Conservation (phyloP, 345 rosid species). For the Citrus mangshanensis region DNA sequence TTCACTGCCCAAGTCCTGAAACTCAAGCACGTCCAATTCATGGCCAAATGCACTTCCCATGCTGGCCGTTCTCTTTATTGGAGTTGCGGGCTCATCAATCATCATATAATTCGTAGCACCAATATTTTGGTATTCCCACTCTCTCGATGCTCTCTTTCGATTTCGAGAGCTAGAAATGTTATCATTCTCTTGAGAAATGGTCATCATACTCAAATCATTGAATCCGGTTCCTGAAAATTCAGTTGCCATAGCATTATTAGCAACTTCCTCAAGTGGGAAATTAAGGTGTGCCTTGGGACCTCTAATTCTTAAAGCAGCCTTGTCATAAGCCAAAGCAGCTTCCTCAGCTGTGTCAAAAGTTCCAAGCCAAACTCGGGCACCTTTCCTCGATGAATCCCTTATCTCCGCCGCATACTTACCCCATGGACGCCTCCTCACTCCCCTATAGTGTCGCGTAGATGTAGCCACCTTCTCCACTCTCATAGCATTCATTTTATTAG, state of each 20-base stretch:
- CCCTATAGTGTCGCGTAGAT: conserved; percentile 54
- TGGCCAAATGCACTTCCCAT: conserved; percentile 23
- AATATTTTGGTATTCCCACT: conserved; percentile 21
- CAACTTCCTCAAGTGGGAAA: conserved; percentile 57
- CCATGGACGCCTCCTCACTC: conserved; percentile 86
- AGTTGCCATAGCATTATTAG: conserved; percentile 35
- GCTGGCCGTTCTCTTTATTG: conserved; percentile 28
- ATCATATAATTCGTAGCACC: background rate
- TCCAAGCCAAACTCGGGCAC: conserved; percentile 85
- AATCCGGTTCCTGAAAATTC: conserved; percentile 16
- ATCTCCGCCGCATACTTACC: conserved; percentile 91
- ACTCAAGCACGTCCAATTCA: conserved; percentile 45
- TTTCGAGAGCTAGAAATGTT: conserved; percentile 1
- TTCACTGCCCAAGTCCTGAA: conserved; percentile 74
- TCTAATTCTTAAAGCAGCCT: conserved; percentile 80
- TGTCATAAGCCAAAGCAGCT: conserved; percentile 91
- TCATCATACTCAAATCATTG: background rate
- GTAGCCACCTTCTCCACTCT: conserved; percentile 22
- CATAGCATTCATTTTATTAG: conserved; percentile 8
- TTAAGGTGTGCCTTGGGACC: conserved; percentile 68
- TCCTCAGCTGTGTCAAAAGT: conserved; percentile 83
- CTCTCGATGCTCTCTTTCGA: conserved; percentile 27
- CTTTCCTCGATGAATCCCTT: conserved; percentile 67
- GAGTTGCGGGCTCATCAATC: conserved; percentile 26
- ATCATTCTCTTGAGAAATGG: background rate